Percentiles rank a stretch among this genome's conserved stretches.
Conservation (phyloP, 176 grass and related monocot genomes). For the Zoysia pacifica region DNA sequence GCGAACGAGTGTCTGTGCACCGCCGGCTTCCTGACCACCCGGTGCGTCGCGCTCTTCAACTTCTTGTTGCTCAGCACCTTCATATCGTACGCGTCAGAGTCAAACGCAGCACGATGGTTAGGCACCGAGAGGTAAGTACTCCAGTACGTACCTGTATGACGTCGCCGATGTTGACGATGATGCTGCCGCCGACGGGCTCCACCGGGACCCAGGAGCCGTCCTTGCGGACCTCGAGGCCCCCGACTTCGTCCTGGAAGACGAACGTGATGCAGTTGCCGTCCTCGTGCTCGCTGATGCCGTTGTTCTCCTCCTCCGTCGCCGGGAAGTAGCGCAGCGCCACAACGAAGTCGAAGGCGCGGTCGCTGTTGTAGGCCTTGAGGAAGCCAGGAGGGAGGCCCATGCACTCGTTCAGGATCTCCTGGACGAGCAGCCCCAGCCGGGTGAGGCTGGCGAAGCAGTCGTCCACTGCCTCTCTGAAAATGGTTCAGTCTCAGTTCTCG, state of each 20-base stretch:
- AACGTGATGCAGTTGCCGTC: slow-evolving; percentile 49
- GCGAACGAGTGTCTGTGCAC: slow-evolving; percentile 40
- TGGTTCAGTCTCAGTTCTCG: too few relatives aligned
- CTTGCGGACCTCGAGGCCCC: slow-evolving; percentile 45
- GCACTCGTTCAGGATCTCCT: slow-evolving; percentile 63
- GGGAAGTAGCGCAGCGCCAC: slow-evolving; percentile 50
- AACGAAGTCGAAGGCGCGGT: slow-evolving; percentile 55
- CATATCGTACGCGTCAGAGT: not conserved
- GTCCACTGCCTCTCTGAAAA: slow-evolving; percentile 39
- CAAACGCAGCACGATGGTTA: not conserved
- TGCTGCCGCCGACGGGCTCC: slow-evolving; percentile 39
- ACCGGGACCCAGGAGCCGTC: slow-evolving; percentile 41
- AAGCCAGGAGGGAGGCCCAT: slow-evolving; percentile 59
- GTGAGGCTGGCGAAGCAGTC: slow-evolving; percentile 45
- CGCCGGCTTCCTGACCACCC: slow-evolving; percentile 41
- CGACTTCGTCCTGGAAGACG: slow-evolving; percentile 49
- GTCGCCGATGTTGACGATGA: slow-evolving; percentile 47
- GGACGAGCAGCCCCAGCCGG: slow-evolving; percentile 42
- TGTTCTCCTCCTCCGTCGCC: slow-evolving; percentile 38
- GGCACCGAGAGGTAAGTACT: too few relatives aligned
- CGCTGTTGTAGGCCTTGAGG: slow-evolving; percentile 47
- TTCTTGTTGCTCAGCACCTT: slow-evolving; percentile 41
- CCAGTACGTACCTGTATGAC: slow-evolving; percentile 20
- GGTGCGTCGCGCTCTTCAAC: slow-evolving; percentile 43
- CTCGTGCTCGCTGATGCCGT: slow-evolving; percentile 39